Conservation (phyloP, 495 filamentous ascomycete genomes). For the Penicillium waksmanii region DNA sequence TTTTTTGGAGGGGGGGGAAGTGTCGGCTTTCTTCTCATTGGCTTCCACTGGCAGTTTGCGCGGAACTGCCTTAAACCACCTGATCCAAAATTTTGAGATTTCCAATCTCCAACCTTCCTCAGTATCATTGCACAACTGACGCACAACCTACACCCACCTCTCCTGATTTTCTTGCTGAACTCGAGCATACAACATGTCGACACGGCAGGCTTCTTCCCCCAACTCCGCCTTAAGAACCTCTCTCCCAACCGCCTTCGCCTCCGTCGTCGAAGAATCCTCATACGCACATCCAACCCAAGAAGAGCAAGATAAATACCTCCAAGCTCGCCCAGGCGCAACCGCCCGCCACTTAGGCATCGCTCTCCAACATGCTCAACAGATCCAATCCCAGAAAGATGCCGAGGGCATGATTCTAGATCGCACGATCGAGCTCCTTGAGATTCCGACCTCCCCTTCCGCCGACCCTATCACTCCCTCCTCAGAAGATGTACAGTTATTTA, state of each 20-base stretch:
- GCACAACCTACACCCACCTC: neutral
- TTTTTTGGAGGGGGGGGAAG: neutral
- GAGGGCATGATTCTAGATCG: slow-evolving; percentile 72
- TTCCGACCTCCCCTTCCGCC: slow-evolving; percentile 53
- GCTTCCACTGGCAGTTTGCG: slow-evolving; percentile 8
- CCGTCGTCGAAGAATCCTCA: slow-evolving; percentile 36
- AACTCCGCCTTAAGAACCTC: slow-evolving; percentile 63
- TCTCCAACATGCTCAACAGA: slow-evolving; percentile 75
- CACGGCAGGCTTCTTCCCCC: slow-evolving; percentile 29
- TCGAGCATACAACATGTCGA: slow-evolving; percentile 12
- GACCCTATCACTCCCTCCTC: slow-evolving; percentile 62
- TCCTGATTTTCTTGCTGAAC: neutral
- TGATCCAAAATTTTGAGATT: neutral
- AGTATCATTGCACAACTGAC: neutral
- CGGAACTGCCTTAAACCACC: neutral
- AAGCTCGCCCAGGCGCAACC: slow-evolving; percentile 46
- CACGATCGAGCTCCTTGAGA: slow-evolving; percentile 67
- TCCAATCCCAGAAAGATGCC: slow-evolving; percentile 75
- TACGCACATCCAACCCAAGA: slow-evolving; percentile 35
- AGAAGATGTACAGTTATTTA: slow-evolving; percentile 60
- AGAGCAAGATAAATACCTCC: slow-evolving; percentile 33
- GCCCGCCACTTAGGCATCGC: slow-evolving; percentile 65
- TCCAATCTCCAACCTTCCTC: neutral
- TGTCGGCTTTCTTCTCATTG: slow-evolving; percentile 21
- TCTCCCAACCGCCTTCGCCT: slow-evolving; percentile 40